These are phyloP conservation scores for Cornus florida DNA, from an alignment of 148 eudicot species.

Conservation along the genomic window DNA sequence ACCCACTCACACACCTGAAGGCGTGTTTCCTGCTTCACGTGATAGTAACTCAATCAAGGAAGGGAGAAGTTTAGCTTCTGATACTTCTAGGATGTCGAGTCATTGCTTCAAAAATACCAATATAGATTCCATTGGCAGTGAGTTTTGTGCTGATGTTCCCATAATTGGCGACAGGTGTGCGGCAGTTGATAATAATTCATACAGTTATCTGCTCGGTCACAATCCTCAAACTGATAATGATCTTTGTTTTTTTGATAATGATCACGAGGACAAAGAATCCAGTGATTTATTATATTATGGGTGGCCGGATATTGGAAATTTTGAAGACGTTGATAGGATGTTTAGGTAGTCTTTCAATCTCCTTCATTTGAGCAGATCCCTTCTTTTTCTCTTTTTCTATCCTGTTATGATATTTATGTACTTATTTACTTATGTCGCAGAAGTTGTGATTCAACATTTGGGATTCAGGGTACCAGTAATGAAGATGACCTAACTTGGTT, in stretches of 20 bases:
- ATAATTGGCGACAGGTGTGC: slow-evolving; percentile 33
- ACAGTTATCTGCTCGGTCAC: slow-evolving; percentile 43
- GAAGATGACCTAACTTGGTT: slow-evolving; percentile 69
- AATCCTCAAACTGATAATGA: slow-evolving; percentile 47
- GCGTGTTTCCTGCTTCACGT: slow-evolving; percentile 36
- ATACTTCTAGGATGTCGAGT: slow-evolving; percentile 31
- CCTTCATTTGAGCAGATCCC: slow-evolving; percentile 4
- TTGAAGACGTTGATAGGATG: slow-evolving; percentile 93
- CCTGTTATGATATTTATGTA: neutral
- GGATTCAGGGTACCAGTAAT: slow-evolving; percentile 49
- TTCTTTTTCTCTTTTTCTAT: neutral
- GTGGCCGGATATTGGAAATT: slow-evolving; percentile 81
- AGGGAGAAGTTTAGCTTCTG: slow-evolving; percentile 37
- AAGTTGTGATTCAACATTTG: slow-evolving; percentile 88
- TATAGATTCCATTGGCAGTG: slow-evolving; percentile 30
- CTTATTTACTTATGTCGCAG: slow-evolving; percentile 32
- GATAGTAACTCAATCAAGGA: slow-evolving; percentile 36
- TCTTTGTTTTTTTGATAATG: slow-evolving; percentile 48
- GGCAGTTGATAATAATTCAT: slow-evolving; percentile 40
- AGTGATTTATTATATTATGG: slow-evolving; percentile 57
- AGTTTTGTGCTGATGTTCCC: slow-evolving; percentile 44
- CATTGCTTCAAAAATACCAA: slow-evolving; percentile 33
- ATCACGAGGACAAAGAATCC: slow-evolving; percentile 49
- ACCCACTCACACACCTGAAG: slow-evolving; percentile 37
- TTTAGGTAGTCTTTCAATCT: slow-evolving; percentile 57